Base-by-base conservation (phyloP, 75 land plant genomes). In the Azolla pinnata region DNA sequence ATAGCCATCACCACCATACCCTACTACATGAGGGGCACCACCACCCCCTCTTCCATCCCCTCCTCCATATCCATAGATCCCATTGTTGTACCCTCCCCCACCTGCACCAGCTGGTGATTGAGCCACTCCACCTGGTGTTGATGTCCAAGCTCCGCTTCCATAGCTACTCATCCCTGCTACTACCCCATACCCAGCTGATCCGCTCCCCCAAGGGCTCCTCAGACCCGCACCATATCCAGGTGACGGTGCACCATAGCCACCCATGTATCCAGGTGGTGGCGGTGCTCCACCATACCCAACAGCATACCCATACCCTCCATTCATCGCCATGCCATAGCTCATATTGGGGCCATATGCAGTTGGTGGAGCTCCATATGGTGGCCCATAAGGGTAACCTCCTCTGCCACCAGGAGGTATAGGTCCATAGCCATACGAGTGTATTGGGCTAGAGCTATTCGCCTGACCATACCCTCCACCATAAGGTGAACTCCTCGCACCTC, bases 161-260 rank as follows among this genome's bases (percentile, higher is more conserved):
- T 46, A 46, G 17, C 49, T 23, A 46, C 49, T 46, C 49, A 46
- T 46, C 2, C 49, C 49, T 46, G 56, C 29, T 17, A 29, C 50
- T 1, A 31, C 56, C 0, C 75, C 75, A 70, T 73, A 73, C 0
- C 58, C 73, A 20, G 75, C 56, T 25, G 72, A 61, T 30, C 49
- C 69, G 4, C 56, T 47, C 17, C 57, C 56, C 75, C 70, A 73
- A 7, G 65, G 54, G 62, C 61, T 56, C 32, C 60, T 61, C 4
- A 65, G 65, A 9, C 55, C 65, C 0, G 29, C 48, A 35, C 33
- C 33, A 35, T 34, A 34, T 26, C 51, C 31, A 67, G 18, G 62
- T 52, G 27, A 42, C 38, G 33, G 64, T 54, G 53, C 54, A 2
- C 59, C 59, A 53, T 53, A 63, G 7, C 65, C 65, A 29, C 28